Base-by-base conservation (phyloP, 345 rosid species). In the Euclidium syriacum region DNA sequence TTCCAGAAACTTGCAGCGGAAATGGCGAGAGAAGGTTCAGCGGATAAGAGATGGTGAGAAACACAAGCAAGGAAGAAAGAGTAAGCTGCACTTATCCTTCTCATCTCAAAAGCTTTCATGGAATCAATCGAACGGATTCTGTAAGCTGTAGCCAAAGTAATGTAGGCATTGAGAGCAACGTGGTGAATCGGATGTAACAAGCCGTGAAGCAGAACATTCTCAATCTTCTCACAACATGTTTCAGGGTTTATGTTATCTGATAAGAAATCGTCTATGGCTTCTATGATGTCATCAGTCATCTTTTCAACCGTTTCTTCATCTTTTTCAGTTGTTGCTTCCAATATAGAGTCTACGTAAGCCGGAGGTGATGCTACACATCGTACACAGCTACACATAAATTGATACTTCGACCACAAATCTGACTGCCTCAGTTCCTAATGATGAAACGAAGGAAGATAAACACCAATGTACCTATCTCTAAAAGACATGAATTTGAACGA, bases 61-160 rank as follows among this genome's bases (percentile, higher is more conserved):
- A 75, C 80, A 56, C 81, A 54, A 2, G 95, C 96, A 61, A 88
- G 86, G 65, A 88, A 77, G 30, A 91, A 58, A 27, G 88, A 80
- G 77, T 88, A 91, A 8, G 88, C 95, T 10, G 83, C 88, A 73
- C 90, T 69, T 19, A 53, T 70, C 65, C 84, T 77, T 52, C 59
- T 62, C 76, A 78, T 58, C 52, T 73, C 53, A 62, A 80, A 79
- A 71, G 66, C 79, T 67, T 78, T 74, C 10, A 34, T 54, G 34
- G 76, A 67, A 68, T 64, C 16, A 5, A 41, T 52, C 15, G 88
- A 77, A 46, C 73, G 78, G 61, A 78, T 50, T 75, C 69, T 83
- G 69, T 88, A 86, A 26, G 86, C 87, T 25, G 92, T 85, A 70
- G 87, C 80, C 5, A 91, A 81, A 9, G 83, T 76, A 8, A 72